These are phyloP conservation scores for Emergomyces africanus DNA, from an alignment of 2,329 filamentous ascomycete genomes.

Conservation along the genomic window DNA sequence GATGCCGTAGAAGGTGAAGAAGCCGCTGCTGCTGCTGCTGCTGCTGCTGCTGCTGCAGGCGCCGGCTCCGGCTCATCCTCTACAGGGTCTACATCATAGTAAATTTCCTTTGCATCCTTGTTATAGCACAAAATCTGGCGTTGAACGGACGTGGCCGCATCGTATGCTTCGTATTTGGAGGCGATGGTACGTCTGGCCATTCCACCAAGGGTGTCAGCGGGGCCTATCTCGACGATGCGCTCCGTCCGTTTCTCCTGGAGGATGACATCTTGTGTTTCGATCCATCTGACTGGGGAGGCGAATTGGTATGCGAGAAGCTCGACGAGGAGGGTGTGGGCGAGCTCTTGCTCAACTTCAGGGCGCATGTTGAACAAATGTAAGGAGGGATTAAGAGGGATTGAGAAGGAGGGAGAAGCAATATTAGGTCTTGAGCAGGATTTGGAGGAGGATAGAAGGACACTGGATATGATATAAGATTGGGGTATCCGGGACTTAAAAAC, in stretches of 20 bases:
- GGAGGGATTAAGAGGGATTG: slow-evolving; percentile 1
- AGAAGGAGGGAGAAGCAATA: neutral
- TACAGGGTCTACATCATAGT: slow-evolving; percentile 93
- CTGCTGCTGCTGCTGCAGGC: slow-evolving; percentile 13
- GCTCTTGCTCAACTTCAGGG: slow-evolving; percentile 98
- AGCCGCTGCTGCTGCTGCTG: slow-evolving; percentile 19
- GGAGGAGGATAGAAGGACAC: neutral
- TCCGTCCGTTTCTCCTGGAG: slow-evolving; percentile 92
- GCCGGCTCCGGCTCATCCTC: slow-evolving; percentile 68
- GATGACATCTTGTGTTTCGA: slow-evolving; percentile 99
- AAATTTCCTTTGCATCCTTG: slow-evolving; percentile 98
- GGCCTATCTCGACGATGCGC: slow-evolving; percentile 94
- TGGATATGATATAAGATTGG: neutral
- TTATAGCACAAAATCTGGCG: slow-evolving; percentile 98
- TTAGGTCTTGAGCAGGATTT: neutral
- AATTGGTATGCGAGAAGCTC: slow-evolving; percentile 99
- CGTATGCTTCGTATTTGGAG: slow-evolving; percentile 97
- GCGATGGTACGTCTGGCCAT: slow-evolving; percentile 96
- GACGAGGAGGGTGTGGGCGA: slow-evolving; percentile 93
- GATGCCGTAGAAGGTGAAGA: slow-evolving; percentile 28
- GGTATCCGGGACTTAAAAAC: neutral
- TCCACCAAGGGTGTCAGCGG: slow-evolving; percentile 88
- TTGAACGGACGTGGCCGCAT: slow-evolving; percentile 91
- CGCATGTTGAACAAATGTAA: slow-evolving; percentile 54
- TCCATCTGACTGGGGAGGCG: slow-evolving; percentile 97